Evolutionary conservation across 1,284 basidiomycete genomes (phyloP).

Genomic region (Cryptococcus sp.): DNA sequence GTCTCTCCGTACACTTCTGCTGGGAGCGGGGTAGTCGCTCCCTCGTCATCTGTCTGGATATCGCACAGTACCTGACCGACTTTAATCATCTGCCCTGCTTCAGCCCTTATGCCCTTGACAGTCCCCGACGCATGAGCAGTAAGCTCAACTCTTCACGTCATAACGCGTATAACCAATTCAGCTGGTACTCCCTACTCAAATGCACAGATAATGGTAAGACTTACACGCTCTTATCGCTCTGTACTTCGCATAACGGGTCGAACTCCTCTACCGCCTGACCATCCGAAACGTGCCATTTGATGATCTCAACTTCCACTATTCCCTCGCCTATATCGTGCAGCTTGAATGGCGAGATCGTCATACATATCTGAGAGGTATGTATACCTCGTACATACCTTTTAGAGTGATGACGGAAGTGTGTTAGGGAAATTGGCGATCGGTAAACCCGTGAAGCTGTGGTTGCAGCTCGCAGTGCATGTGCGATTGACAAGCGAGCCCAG

Average conservation of each 20-base stretch:
- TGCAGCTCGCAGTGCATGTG: too few relatives aligned
- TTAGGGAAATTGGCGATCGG: too few relatives aligned
- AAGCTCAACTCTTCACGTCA: slow-evolving; percentile 75
- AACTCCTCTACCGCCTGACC: slow-evolving; percentile 69
- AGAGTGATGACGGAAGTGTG: too few relatives aligned
- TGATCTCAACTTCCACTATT: slow-evolving; percentile 81
- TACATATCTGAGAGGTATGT: neutral
- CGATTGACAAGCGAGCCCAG: too few relatives aligned
- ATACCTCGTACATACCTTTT: neutral
- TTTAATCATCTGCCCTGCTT: slow-evolving; percentile 81
- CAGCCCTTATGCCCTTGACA: slow-evolving; percentile 70
- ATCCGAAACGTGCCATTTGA: slow-evolving; percentile 77
- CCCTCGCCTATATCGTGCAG: slow-evolving; percentile 95
- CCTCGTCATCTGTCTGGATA: slow-evolving; percentile 73
- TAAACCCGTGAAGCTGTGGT: too few relatives aligned
- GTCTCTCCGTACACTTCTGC: neutral
- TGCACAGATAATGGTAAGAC: slow-evolving; percentile 12
- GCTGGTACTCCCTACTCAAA: neutral
- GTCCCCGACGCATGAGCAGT: slow-evolving; percentile 84
- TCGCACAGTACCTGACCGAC: slow-evolving; percentile 81
- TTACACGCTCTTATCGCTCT: slow-evolving; percentile 74
- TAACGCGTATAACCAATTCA: neutral
- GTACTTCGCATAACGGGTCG: slow-evolving; percentile 87
- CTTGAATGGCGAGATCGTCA: slow-evolving; percentile 61
- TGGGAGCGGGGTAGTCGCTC: neutral